Base-by-base conservation (phyloP, 768 basidiomycete species). In the Panaeolus cyanescens region DNA sequence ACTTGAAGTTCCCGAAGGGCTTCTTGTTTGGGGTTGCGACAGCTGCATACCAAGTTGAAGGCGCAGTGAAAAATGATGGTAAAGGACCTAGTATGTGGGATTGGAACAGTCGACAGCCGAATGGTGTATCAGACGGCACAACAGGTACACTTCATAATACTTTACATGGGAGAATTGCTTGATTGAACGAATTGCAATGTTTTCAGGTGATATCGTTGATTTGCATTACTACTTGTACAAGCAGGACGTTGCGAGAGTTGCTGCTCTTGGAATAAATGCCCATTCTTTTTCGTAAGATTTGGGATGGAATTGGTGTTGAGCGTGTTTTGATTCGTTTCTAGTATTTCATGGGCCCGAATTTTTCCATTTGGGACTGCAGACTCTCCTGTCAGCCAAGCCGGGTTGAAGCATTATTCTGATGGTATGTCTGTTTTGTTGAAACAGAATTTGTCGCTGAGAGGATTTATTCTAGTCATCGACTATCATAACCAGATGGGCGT, bases 1-100 rank as follows among this genome's bases (percentile, higher is more conserved):
- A 77, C 28, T 70, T 81, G 56, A 80, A 77, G 57, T 72, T 83
- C 17, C 83, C 83, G 0, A 68, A 76, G 20, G 80, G 75, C 1
- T 84, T 85, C 70, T 72, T 79, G 42, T 83, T 83, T 62, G 83
- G 83, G 28, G 82, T 83, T 10, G 81, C 81, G 3, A 83, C 83
- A 0, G 81, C 82, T 22, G 79, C 83, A 7, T 83, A 81, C 64
- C 83, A 84, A 63, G 82, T 83, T 28, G 83, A 84, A 72, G 83
- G 83, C 6, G 82, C 82, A 6, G 78, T 72, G 15, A 80, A 82
- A 67, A 76, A 75, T 62, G 83, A 82, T 59, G 82, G 80, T 0
- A 81, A 82, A 59, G 81, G 81, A 7, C 80, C 81, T 1, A 76
- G 74, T 1, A 73, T 79, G 63, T 82, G 82, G 82, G 82, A 83